Conservation (phyloP, 768 basidiomycete genomes). For the Mycena floridula region DNA sequence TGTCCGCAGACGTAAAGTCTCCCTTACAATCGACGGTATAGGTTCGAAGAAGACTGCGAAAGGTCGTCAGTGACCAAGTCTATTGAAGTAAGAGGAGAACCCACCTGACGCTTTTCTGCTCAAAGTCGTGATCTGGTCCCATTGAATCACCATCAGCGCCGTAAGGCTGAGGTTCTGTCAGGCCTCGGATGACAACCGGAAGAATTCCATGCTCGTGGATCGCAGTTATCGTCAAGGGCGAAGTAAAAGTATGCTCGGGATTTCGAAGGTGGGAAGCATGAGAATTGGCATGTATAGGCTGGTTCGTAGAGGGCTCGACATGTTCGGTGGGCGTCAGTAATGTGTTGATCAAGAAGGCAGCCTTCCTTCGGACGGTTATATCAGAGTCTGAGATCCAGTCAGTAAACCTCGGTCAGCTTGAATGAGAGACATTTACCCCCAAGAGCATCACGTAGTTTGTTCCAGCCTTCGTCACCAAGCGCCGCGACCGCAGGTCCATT, state of each 20-base stretch:
- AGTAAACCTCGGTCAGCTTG: slow-evolving; percentile 2
- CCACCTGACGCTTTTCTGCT: slow-evolving; percentile 6
- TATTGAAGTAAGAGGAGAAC: not conserved
- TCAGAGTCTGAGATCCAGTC: slow-evolving; percentile 54
- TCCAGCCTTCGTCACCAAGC: slow-evolving; percentile 60
- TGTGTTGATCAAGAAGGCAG: slow-evolving; percentile 67
- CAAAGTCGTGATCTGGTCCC: slow-evolving; percentile 38
- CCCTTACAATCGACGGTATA: not conserved
- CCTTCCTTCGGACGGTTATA: slow-evolving; percentile 71
- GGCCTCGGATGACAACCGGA: slow-evolving; percentile 41
- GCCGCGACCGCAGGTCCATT: slow-evolving; percentile 57
- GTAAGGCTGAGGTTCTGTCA: slow-evolving; percentile 52
- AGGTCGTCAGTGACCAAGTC: not conserved
- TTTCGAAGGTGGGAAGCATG: slow-evolving; percentile 58
- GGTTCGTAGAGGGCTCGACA: slow-evolving; percentile 12
- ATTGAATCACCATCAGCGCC: slow-evolving; percentile 62
- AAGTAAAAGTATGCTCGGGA: slow-evolving; percentile 50
- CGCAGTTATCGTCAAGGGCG: slow-evolving; percentile 39
- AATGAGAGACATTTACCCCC: slow-evolving; percentile 37
- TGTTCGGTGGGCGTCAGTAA: slow-evolving; percentile 49
- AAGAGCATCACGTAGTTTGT: slow-evolving; percentile 47
- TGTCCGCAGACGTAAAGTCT: not conserved
- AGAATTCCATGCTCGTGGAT: slow-evolving; percentile 41
- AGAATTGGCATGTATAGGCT: slow-evolving; percentile 62
- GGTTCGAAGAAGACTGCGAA: slow-evolving; percentile 2